Evolutionary conservation across 495 filamentous ascomycete genomes (phyloP).

Genomic region (Aspergillus heteromorphus): DNA sequence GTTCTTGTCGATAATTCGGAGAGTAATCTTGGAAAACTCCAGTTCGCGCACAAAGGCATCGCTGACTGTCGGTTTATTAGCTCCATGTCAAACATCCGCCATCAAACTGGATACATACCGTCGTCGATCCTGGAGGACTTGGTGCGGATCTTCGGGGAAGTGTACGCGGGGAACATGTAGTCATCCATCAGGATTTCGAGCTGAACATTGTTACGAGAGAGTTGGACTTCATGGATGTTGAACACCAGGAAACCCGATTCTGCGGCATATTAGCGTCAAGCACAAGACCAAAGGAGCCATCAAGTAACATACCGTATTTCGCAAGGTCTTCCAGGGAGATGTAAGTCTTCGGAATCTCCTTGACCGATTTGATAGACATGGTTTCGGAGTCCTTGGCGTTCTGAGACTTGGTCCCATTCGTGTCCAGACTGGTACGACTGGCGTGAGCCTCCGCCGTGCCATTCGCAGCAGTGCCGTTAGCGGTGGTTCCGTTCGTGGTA

Average conservation of each 20-base stretch:
- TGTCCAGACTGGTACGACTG: slow-evolving; percentile 35
- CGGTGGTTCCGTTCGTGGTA: slow-evolving; percentile 15
- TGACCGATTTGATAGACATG: slow-evolving; percentile 33
- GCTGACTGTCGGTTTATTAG: slow-evolving; percentile 49
- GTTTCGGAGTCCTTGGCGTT: slow-evolving; percentile 34
- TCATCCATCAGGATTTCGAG: slow-evolving; percentile 93
- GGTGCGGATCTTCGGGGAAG: slow-evolving; percentile 64
- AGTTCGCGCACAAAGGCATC: slow-evolving; percentile 96
- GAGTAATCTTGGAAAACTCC: slow-evolving; percentile 87
- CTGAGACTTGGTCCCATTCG: slow-evolving; percentile 22
- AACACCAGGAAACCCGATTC: slow-evolving; percentile 93
- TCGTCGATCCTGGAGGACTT: slow-evolving; percentile 71
- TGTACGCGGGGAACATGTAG: slow-evolving; percentile 83
- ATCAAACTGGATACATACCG: slow-evolving; percentile 44
- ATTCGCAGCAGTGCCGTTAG: slow-evolving; percentile 13
- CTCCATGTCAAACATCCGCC: background rate
- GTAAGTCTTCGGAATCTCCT: slow-evolving; percentile 66
- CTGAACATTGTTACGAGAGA: slow-evolving; percentile 68
- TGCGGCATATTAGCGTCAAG: slow-evolving; percentile 26
- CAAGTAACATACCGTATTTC: slow-evolving; percentile 55
- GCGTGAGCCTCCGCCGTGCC: slow-evolving; percentile 24
- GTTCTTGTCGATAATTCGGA: slow-evolving; percentile 71
- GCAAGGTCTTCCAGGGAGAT: slow-evolving; percentile 73
- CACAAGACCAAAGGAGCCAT: background rate
- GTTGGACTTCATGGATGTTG: slow-evolving; percentile 81